phyloP scores from a whole-genome alignment of 768 basidiomycete species.

The Mrakia frigida region DNA sequence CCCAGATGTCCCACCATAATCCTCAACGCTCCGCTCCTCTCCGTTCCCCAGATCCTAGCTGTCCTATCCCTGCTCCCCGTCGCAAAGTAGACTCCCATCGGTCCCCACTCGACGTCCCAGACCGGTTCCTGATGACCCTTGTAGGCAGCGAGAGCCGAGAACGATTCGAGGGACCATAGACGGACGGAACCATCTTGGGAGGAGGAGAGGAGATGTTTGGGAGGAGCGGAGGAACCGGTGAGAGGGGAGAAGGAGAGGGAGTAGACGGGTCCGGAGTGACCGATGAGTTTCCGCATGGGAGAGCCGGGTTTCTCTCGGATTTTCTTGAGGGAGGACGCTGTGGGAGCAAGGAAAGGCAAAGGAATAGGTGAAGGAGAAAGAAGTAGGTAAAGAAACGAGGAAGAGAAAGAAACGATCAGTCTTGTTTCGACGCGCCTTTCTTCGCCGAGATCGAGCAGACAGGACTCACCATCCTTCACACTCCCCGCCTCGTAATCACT shows the following conservation, averaged over 20 bases:
- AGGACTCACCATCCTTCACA: slow-evolving; percentile 63
- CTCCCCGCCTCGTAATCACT: slow-evolving; percentile 67
- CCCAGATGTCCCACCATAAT: slow-evolving; percentile 94
- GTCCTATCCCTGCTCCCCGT: slow-evolving; percentile 90
- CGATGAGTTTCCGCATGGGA: slow-evolving; percentile 88
- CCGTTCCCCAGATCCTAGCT: slow-evolving; percentile 93
- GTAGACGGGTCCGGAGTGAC: slow-evolving; percentile 95
- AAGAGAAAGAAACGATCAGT: not conserved
- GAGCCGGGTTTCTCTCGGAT: slow-evolving; percentile 74
- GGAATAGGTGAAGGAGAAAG: not conserved
- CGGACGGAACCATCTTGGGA: slow-evolving; percentile 88
- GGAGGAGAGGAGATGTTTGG: slow-evolving; percentile 79
- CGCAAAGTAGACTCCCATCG: slow-evolving; percentile 96
- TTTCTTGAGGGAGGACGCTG: slow-evolving; percentile 59
- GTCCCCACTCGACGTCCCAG: slow-evolving; percentile 99
- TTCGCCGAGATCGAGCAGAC: too few relatives aligned
- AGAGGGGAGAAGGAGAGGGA: slow-evolving; percentile 88
- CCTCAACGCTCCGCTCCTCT: slow-evolving; percentile 74
- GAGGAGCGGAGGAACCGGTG: slow-evolving; percentile 75
- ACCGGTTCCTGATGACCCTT: slow-evolving; percentile 94
- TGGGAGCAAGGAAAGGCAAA: too few relatives aligned
- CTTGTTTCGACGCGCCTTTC: not conserved
- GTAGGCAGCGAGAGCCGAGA: slow-evolving; percentile 88
- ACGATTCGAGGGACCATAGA: slow-evolving; percentile 92
- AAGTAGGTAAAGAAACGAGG: not conserved